Base-by-base conservation (phyloP, 2,329 filamentous ascomycete species). In the Penicillium brasilianum region DNA sequence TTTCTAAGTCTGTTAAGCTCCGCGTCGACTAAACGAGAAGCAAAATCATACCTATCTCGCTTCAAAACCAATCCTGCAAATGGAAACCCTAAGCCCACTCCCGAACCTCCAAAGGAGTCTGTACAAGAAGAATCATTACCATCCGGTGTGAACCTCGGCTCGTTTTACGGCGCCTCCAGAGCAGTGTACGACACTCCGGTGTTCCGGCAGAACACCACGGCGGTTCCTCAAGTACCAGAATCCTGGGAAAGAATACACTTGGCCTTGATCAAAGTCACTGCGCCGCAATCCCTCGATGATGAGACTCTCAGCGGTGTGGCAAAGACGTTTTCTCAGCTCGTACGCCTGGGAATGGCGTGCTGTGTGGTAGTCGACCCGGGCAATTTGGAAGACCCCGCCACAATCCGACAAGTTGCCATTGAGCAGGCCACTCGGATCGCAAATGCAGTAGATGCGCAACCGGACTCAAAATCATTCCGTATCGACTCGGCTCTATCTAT, bases 21-120 rank as follows among this genome's bases (percentile, higher is more conserved):
- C 18, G 92, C 93, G 11, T 91, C 93, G 6, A 97, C 94, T 0
- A 96, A 93, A 77, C 88, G 95, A 70, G 95, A 99, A 80, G 93
- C 93, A 51, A 93, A 91, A 77, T 88, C 91, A 39, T 99, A 97
- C 73, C 84, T 99, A 16, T 90, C 95, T 69, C 93, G 92, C 63
- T 96, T 97, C 75, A 88, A 87, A 53, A 78, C 80, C 9, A 68
- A 75, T 71, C 65, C 75, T 66, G 52, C 70, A 69, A 60, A 77
- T 71, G 20, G 69, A 64, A 69, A 65, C 71, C 67, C 69, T 74
- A 75, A 72, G 69, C 60, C 71, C 66, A 54, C 61, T 68, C 72
- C 61, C 65, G 71, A 58, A 69, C 65, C 64, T 57, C 57, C 58
- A 61, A 71, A 67, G 58, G 58, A 51, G 18, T 44, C 64, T 25